A percentile compares a stretch with the other conserved stretches of the same genome.
phyloP scores from a whole-genome alignment of 73 alveolate species.

The Paramecium caudatum region DNA sequence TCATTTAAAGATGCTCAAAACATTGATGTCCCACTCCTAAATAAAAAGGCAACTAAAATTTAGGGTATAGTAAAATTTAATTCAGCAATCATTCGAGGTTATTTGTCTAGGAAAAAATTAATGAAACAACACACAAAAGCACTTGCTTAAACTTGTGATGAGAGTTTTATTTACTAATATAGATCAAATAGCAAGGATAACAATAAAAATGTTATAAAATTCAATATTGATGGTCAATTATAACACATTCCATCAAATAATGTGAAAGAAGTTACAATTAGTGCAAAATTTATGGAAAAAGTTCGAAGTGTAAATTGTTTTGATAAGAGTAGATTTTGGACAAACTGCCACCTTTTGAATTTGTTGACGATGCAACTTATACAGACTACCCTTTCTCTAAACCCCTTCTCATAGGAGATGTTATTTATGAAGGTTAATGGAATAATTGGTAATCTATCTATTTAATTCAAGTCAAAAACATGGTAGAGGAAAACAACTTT shows the following conservation, averaged over 20 bases:
- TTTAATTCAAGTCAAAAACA: slow-evolving; percentile 61
- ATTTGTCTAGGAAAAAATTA: background rate
- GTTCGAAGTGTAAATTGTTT: background rate
- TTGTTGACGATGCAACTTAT: slow-evolving; percentile 1
- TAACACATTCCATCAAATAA: background rate
- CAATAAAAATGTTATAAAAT: slow-evolving; percentile 1
- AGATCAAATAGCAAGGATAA: slow-evolving; percentile 16
- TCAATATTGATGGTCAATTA: slow-evolving; percentile 13
- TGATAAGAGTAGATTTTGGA: background rate
- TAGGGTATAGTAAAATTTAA: background rate
- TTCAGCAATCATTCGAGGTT: background rate
- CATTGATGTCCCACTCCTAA: background rate
- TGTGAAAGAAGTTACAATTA: slow-evolving; percentile 36
- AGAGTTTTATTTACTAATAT: slow-evolving; percentile 12
- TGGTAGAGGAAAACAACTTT: slow-evolving; percentile 86
- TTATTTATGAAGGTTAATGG: slow-evolving; percentile 71
- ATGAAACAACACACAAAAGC: slow-evolving; percentile 6
- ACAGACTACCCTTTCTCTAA: background rate
- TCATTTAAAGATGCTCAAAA: background rate
- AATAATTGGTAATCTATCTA: background rate
- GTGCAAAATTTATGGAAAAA: background rate
- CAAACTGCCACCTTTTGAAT: background rate
- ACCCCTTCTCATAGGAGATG: background rate
- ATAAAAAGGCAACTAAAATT: background rate
- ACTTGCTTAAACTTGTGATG: slow-evolving; percentile 5